Conservation (phyloP, 2,329 filamentous ascomycete species). For the Xylariales sp. region DNA sequence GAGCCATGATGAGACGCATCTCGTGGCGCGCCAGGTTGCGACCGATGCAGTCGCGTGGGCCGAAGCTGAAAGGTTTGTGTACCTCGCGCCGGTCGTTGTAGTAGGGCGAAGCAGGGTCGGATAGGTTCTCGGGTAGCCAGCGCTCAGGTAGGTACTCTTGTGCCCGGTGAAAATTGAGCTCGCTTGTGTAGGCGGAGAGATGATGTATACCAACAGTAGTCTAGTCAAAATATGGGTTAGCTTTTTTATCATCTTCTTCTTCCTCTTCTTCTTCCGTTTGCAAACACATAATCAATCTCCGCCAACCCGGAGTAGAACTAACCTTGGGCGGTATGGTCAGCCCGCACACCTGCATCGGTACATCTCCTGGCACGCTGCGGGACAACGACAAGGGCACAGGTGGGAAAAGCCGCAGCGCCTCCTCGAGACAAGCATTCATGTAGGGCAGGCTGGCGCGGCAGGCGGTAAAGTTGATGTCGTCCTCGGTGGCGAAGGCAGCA, state of each 20-base stretch:
- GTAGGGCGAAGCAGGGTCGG: constrained; percentile 17
- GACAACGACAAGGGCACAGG: constrained; percentile 11
- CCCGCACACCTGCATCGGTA: constrained; percentile 16
- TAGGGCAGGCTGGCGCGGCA: constrained; percentile 10
- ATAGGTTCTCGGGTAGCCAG: constrained; percentile 11
- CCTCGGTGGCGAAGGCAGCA: constrained; percentile 12
- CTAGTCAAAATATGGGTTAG: background rate
- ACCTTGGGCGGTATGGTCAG: constrained; percentile 18
- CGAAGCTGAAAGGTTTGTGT: constrained; percentile 10
- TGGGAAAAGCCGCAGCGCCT: constrained; percentile 11
- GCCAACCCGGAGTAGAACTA: constrained; percentile 4
- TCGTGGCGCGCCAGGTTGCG: constrained; percentile 19
- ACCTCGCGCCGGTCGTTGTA: constrained; percentile 17
- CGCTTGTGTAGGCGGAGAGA: constrained; percentile 15
- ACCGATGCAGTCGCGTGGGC: constrained; percentile 15
- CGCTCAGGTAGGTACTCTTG: constrained; percentile 12
- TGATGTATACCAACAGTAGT: constrained; percentile 19
- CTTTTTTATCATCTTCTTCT: too few species aligned
- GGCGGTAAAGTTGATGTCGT: constrained; percentile 13
- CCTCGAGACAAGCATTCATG: constrained; percentile 9
- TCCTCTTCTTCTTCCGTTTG: too few species aligned
- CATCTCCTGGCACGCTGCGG: constrained; percentile 14
- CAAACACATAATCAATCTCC: too few species aligned
- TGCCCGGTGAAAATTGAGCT: constrained; percentile 8
- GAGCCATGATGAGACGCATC: constrained; percentile 22